Base-by-base conservation (phyloP, 805 yeast genomes). In the Candida taoyuanica region DNA sequence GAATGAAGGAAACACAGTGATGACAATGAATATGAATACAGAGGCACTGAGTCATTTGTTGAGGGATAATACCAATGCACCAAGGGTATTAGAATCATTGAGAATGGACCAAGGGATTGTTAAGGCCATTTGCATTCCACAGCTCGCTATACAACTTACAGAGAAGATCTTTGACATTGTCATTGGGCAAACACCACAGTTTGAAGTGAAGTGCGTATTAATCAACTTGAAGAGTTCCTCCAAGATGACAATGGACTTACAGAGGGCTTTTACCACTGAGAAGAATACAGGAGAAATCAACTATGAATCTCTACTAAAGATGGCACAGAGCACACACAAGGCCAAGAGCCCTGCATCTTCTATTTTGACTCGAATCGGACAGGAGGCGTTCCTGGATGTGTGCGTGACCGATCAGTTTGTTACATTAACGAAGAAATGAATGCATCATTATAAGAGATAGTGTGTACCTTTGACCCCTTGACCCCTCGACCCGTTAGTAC, bases 101-200 rank as follows among this genome's bases (percentile, higher is more conserved):
- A 25, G 17, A 4, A 9, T 8, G 4, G 39, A 29, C 15, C 17
- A 28, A 7, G 31, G 12, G 5, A 28, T 36, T 7, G 17, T 46
- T 14, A 46, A 46, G 30, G 39, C 39, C 15, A 34, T 43, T 15
- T 40, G 43, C 26, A 40, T 46, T 29, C 50, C 50, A 23, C 40
- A 42, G 7, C 47, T 40, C 25, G 37, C 42, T 5, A 30, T 40
- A 5, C 42, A 33, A 6, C 27, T 40, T 17, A 33, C 45, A 3
- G 36, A 28, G 17, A n/a, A 26, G 15, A 33, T 46, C 17, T 33
- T 46, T 16, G 34, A 33, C 16, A 43, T 46, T 23, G 34, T 38
- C 6, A 13, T 26, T 5, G n/a, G 23, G 2, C 41, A 38, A 17
- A 7, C 35, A 5, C 39, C 42, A 9, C 31, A 34, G 6, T 43